Base-by-base conservation (phyloP, 2,329 filamentous ascomycete genomes). In the Bipolaris gigantea region DNA sequence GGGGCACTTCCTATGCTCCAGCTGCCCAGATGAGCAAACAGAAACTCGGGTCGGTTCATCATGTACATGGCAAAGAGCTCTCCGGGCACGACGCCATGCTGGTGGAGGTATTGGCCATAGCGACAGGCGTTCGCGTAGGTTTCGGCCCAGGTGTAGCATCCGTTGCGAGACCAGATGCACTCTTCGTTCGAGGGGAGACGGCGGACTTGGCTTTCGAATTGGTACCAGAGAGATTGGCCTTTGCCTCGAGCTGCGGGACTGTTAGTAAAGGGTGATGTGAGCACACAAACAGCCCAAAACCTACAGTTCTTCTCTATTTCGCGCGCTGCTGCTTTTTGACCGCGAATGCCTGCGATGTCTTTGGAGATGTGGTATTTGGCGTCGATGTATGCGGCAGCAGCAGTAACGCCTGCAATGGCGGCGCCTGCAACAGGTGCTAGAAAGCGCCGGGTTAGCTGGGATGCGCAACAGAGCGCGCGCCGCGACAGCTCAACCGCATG, bases 1-100 rank as follows among this genome's bases (percentile, higher is more conserved):
- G 88, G 88, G 0, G 85, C 85, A 13, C 84, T 84, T 3, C 88
- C 88, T 50, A 90, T 82, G 9, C 84, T 81, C 79, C 83, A 83
- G 3, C 87, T 74, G 0, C 83, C 87, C 36, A 89, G 66, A 83
- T 86, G 88, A 3, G 81, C 81, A 44, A 88, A 83, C 8, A 88
- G 64, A 61, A 89, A 89, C 50, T 90, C 86, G 0, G 85, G 80
- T 13, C 84, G 83, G 70, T 90, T 90, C 63, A 79, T 81, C 71
- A 89, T 82, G 71, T 87, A 89, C 55, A 90, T 78, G 3, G 81
- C 84, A 0, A 89, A 85, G 2, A 89, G 75, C 32, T 89, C 80
- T 3, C 82, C 80, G 0, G 82, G 80, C 63, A 79, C 75, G 16
- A 89, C 81, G 4, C 84, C 85, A 1, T 79, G 61, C 34, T 67